Base-by-base conservation (phyloP, 2,329 filamentous ascomycete genomes). In the Alternaria alternata region DNA sequence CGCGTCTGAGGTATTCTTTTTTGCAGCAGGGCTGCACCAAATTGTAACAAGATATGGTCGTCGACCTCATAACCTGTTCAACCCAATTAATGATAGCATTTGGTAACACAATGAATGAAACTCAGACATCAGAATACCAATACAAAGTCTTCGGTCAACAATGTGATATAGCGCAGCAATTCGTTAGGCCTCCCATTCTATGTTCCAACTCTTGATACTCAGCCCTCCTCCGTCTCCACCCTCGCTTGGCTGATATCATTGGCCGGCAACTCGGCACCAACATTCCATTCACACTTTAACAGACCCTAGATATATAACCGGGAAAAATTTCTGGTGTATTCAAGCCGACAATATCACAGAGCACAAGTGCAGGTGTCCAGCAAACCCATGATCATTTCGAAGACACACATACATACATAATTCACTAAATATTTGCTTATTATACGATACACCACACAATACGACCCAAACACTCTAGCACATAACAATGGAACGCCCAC, bases 171-270 rank as follows among this genome's bases (percentile, higher is more conserved):
- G n/a, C 18, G 30, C 32, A 49, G 46, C 34, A 14, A 3, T 49
- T 2, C 1, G 22, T 49, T 26, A 49, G 46, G 44, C 38, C 24
- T 28, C 46, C 51, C 28, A 48, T 22, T 9, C 8, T 14, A 26
- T 20, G 30, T 42, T 34, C 26, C 20, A 22, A 46, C 39, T n/a
- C 46, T 24, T 26, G 20, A 22, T 38, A 20, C 46, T 49, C 46
- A 38, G 46, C 46, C 46, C 18, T 49, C 46, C 46, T 49, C 30
- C 4, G 30, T 36, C 46, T 49, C 46, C 46, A 38, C 46, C 5
- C 32, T 38, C 28, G 51, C 56, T 64, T 64, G 59, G 61, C 62
- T 62, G 61, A 64, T 56, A 22, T 66, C 53, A 61, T 59, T 53
- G 42, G 51, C 28, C 54, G 54, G 62, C 42, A 56, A 55, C 26